These are phyloP conservation scores for Hawksworthiomyces lignivorus DNA, from an alignment of 2,329 filamentous ascomycete genomes.

Conservation along the genomic window DNA sequence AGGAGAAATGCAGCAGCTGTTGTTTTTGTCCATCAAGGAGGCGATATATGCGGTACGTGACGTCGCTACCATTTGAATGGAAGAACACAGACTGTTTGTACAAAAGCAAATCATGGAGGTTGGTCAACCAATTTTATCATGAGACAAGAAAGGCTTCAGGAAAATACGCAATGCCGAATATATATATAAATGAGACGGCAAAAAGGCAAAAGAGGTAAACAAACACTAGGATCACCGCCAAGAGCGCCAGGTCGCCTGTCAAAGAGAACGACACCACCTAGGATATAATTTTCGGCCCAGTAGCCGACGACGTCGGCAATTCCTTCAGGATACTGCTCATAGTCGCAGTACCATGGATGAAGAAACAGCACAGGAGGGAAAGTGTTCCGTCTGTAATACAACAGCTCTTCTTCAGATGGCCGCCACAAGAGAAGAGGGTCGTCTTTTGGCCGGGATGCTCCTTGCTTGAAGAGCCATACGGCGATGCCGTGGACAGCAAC, in stretches of 20 bases:
- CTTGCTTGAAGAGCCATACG: slow-evolving; percentile 16
- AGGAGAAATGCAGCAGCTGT: slow-evolving; percentile 15
- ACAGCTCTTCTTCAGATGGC: slow-evolving; percentile 13
- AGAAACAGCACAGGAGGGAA: slow-evolving; percentile 19
- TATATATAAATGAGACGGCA: too few species aligned
- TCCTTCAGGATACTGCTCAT: slow-evolving; percentile 22
- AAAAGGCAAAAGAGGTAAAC: not conserved
- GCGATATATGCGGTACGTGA: slow-evolving; percentile 18
- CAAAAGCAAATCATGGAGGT: too few species aligned
- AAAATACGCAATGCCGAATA: too few species aligned
- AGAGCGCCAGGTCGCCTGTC: slow-evolving; percentile 3
- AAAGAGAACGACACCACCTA: slow-evolving; percentile 20
- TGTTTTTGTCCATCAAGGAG: slow-evolving; percentile 17
- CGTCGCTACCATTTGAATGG: slow-evolving; percentile 12
- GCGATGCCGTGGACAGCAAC: slow-evolving; percentile 23
- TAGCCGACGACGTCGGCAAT: slow-evolving; percentile 22
- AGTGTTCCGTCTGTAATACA: slow-evolving; percentile 2
- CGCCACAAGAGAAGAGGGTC: slow-evolving; percentile 17
- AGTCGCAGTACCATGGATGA: slow-evolving; percentile 19
- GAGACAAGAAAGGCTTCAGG: too few species aligned
- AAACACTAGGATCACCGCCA: not conserved
- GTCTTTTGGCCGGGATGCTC: slow-evolving; percentile 17
- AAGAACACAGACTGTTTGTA: slow-evolving; percentile 12
- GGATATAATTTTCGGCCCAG: slow-evolving; percentile 21
- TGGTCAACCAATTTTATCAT: too few species aligned